phyloP scores from a whole-genome alignment of 108 stramenopile species.

The Cyclotella kingstonii region DNA sequence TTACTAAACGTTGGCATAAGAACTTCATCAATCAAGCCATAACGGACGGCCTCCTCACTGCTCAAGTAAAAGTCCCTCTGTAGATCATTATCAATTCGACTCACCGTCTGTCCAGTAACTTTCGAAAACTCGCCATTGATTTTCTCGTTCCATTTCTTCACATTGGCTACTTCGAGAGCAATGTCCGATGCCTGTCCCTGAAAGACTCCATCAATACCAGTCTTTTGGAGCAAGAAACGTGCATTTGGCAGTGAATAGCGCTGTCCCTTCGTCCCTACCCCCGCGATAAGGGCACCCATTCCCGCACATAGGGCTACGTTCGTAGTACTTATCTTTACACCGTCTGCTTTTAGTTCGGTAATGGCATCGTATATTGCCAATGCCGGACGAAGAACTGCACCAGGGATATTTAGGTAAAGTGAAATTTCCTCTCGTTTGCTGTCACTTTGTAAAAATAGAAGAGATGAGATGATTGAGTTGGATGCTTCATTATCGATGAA shows the following conservation, averaged over 20 bases:
- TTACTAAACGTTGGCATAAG: conserved; percentile 63
- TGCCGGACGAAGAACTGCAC: conserved; percentile 73
- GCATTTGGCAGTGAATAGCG: conserved; percentile 88
- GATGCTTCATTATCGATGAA: conserved; percentile 91
- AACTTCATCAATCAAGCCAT: conserved; percentile 85
- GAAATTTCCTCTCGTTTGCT: conserved; percentile 59
- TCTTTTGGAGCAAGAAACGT: conserved; percentile 87
- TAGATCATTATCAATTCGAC: conserved; percentile 78
- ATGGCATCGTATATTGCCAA: conserved; percentile 91
- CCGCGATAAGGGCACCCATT: conserved; percentile 89
- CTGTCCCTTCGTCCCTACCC: conserved; percentile 81
- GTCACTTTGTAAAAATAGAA: conserved; percentile 78
- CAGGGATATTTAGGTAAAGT: conserved; percentile 91
- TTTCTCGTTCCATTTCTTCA: conserved; percentile 74
- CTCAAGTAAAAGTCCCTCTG: conserved; percentile 93
- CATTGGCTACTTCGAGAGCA: conserved; percentile 75
- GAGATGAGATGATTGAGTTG: conserved; percentile 85
- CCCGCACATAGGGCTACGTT: conserved; percentile 91
- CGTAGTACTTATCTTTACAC: conserved; percentile 70
- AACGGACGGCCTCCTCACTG: conserved; percentile 86
- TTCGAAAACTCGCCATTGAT: conserved; percentile 65
- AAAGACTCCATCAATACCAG: conserved; percentile 85
- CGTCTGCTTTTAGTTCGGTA: conserved; percentile 58
- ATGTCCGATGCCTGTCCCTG: conserved; percentile 91
- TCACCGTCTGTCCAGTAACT: conserved; percentile 79